Base-by-base conservation (phyloP, 164 flowering plant species). In the Annona squamosa region DNA sequence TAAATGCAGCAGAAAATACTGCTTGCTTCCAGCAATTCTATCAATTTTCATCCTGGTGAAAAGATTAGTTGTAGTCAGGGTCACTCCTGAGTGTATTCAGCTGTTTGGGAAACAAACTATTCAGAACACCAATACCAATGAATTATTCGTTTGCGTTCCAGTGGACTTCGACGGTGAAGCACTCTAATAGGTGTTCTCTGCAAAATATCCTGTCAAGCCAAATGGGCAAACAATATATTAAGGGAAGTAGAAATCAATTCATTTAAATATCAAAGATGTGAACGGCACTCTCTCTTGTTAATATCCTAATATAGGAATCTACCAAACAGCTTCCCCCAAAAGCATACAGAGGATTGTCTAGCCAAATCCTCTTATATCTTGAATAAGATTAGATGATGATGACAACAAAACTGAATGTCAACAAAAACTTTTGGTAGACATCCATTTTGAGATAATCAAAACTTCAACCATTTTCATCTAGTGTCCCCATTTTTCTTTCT, bases 151-250 rank as follows among this genome's bases (percentile, higher is more conserved):
- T 86, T 92, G 71, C 97, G 91, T 45, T 86, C 99, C 70, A 96
- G 79, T 71, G 99, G 98, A 79, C 99, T 96, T 80, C 98, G 88
- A 46, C 99, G 96, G 74, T 96, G 99, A 71, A 96, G 94, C 77
- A 93, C 98, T 79, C 99, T 86, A 62, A 96, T 72, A 17, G 98
- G 98, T 16, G 98, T 96, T 78, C 78, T 86, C 81, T 96, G 99
- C 76, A 86, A 57, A 77, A 96, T 82, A 77, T 84, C 70, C 98
- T 95, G 86, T 63, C 71, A 48, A 74, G 65, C 16, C 19, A 68
- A 71, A 59, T n/a, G 66, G 12, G 62, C 46, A 10, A 41, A 42
- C 9, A 4, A 46, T 3, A 3, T 44, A 2, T 44, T 3, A 6
- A 37, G 13, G 41, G 47, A 5, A 45, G 4, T n/a, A 6, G 13